Evolutionary conservation across 2,329 filamentous ascomycete genomes (phyloP).

Genomic region (Claviceps maximensis): DNA sequence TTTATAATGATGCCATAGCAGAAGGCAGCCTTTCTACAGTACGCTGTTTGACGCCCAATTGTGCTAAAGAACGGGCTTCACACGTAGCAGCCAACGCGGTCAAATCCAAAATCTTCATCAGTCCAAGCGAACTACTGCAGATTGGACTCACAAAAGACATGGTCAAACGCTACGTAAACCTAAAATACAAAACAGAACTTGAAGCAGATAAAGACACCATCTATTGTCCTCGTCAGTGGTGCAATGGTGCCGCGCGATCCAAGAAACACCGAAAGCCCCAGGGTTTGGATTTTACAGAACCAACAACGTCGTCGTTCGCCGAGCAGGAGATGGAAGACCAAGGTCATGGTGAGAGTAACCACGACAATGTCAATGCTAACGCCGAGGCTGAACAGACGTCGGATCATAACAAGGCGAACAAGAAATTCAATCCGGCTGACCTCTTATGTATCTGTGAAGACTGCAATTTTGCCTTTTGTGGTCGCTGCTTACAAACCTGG

Average conservation of each 20-base stretch:
- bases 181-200: slow-evolving; percentile 86
- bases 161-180: slow-evolving; percentile 73
- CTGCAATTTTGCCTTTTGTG: slow-evolving; percentile 81
- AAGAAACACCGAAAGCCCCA: slow-evolving; percentile 58
- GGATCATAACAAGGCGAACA: neutral
- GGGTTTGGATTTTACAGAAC: slow-evolving; percentile 47
- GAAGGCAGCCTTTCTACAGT: slow-evolving; percentile 73
- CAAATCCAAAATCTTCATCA: slow-evolving; percentile 56
- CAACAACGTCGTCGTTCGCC: slow-evolving; percentile 12
- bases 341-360: slow-evolving; percentile 13
- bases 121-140: slow-evolving; percentile 70
- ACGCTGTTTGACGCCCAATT: slow-evolving; percentile 67
- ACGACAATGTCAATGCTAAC: slow-evolving; percentile 1
- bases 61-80: slow-evolving; percentile 48
- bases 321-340: slow-evolving; percentile 21
- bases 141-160: slow-evolving; percentile 57
- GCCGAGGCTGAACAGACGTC: neutral
- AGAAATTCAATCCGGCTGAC: slow-evolving; percentile 37
- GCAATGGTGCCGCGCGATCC: slow-evolving; percentile 72
- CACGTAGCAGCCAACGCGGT: slow-evolving; percentile 21
- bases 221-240: slow-evolving; percentile 88
- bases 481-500: slow-evolving; percentile 60
- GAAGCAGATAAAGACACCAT: slow-evolving; percentile 86
- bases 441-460: slow-evolving; percentile 77
- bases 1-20: slow-evolving; percentile 76